Conservation (phyloP, 805 yeast species). For the Isabelozyma heimii region DNA sequence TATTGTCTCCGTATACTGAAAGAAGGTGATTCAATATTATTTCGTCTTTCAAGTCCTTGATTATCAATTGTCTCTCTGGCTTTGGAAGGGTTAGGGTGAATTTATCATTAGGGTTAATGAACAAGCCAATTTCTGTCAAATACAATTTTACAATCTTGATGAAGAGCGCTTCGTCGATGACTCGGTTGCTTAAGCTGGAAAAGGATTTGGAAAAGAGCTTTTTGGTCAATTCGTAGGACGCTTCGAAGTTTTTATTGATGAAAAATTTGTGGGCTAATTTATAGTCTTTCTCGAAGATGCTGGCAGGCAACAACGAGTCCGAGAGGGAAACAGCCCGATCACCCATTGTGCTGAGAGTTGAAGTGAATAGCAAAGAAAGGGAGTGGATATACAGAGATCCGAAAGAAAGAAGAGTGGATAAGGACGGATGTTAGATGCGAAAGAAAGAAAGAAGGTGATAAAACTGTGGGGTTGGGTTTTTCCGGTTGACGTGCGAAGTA, state of each 20-base stretch:
- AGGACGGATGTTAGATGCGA: neutral
- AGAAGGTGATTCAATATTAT: slow-evolving; percentile 14
- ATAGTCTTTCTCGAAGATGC: slow-evolving; percentile 18
- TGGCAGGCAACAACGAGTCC: neutral
- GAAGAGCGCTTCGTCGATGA: slow-evolving; percentile 26
- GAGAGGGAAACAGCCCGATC: neutral
- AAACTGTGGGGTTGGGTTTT: neutral
- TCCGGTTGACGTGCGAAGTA: neutral
- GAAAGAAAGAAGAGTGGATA: neutral
- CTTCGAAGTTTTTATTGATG: slow-evolving; percentile 33
- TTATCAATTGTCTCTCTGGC: slow-evolving; percentile 9
- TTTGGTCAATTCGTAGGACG: slow-evolving; percentile 26
- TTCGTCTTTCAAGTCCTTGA: slow-evolving; percentile 13
- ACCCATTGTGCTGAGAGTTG: neutral
- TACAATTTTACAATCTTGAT: slow-evolving; percentile 33
- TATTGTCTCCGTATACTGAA: slow-evolving; percentile 14
- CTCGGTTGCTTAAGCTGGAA: slow-evolving; percentile 18
- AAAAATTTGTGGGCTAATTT: slow-evolving; percentile 37
- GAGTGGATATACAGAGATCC: too few species aligned
- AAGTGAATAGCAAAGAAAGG: too few species aligned
- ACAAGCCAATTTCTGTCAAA: slow-evolving; percentile 32
- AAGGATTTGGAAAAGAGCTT: slow-evolving; percentile 19
- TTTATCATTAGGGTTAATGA: neutral
- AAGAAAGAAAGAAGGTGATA: neutral
- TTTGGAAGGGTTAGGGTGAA: slow-evolving; percentile 1